Evolutionary conservation across 2,329 filamentous ascomycete genomes (phyloP).

Genomic region (Claviceps sp.): DNA sequence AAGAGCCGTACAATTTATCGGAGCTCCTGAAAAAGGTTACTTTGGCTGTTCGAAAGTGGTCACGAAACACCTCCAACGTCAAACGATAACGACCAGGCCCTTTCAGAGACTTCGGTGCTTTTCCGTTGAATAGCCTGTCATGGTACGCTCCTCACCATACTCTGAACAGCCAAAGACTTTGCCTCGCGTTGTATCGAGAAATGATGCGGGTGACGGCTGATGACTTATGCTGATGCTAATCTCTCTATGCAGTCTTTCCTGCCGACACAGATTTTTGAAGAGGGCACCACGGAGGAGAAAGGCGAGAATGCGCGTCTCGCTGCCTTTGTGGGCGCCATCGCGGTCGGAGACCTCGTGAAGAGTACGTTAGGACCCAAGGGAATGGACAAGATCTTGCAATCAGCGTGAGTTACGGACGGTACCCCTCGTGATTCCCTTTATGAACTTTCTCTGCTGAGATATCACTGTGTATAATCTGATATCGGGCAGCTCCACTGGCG

Average conservation of each 20-base stretch:
- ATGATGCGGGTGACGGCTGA: not conserved
- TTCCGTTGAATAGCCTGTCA: constrained; percentile 1
- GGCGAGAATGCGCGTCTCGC: constrained; percentile 97
- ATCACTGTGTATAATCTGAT: constrained; percentile 4
- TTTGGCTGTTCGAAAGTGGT: constrained; percentile 11
- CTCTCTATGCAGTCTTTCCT: constrained; percentile 45
- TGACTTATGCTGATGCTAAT: constrained; percentile 9
- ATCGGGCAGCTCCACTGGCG: constrained; percentile 63
- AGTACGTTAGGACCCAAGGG: constrained; percentile 94
- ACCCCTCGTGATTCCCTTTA: not conserved
- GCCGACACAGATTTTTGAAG: constrained; percentile 95
- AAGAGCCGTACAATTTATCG: not conserved
- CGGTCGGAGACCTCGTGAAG: constrained; percentile 94
- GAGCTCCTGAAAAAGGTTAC: constrained; percentile 14
- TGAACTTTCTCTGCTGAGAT: not conserved
- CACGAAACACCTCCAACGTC: constrained; percentile 2
- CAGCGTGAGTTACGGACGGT: constrained; percentile 51
- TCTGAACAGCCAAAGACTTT: not conserved
- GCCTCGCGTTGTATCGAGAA: not conserved
- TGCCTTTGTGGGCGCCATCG: constrained; percentile 97
- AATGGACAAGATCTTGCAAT: constrained; percentile 98
- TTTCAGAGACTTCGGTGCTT: not conserved
- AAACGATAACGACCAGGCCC: constrained; percentile 5
- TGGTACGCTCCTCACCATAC: not conserved
- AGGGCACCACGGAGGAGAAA: constrained; percentile 95